Evolutionary conservation across 345 rosid genomes (phyloP).

Genomic region (Ceriops tagal): DNA sequence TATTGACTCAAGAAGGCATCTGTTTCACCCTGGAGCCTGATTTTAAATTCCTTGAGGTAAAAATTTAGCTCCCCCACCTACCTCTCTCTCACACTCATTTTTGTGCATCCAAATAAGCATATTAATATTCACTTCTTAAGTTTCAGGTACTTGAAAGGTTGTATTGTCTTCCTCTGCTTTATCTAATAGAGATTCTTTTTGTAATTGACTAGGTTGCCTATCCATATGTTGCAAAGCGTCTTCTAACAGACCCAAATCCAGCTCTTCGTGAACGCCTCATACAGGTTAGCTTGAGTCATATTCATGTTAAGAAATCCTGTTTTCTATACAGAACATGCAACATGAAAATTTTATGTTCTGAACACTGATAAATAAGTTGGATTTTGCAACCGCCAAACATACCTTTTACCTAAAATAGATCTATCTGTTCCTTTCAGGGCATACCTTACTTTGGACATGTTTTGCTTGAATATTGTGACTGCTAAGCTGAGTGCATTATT

Average conservation of each 20-base stretch:
- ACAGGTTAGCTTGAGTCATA: slow-evolving; percentile 52
- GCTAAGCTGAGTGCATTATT: too few relatives aligned
- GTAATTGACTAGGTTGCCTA: slow-evolving; percentile 70
- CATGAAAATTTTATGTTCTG: background rate
- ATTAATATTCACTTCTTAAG: background rate
- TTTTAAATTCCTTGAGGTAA: slow-evolving; percentile 98
- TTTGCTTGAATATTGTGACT: too few relatives aligned
- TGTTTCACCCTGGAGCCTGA: slow-evolving; percentile 93
- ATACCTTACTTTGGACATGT: too few relatives aligned
- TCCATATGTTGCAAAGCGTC: slow-evolving; percentile 96
- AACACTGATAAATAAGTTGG: background rate
- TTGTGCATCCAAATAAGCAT: too few relatives aligned
- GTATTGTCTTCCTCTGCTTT: background rate
- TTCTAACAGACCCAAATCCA: slow-evolving; percentile 93
- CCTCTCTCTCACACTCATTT: background rate
- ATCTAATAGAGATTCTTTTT: slow-evolving; percentile 1
- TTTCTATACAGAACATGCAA: background rate
- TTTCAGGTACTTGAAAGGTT: background rate
- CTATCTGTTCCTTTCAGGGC: too few relatives aligned
- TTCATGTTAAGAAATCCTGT: background rate
- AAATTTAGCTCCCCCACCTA: background rate
- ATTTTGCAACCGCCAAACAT: background rate
- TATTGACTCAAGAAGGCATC: slow-evolving; percentile 93
- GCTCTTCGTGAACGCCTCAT: slow-evolving; percentile 93
- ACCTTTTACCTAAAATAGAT: too few relatives aligned